Percentiles rank a stretch among this genome's conserved stretches.
Evolutionary conservation across 1,139 yeast genomes (phyloP).

Genomic region (Lipomyces yarrowii): DNA sequence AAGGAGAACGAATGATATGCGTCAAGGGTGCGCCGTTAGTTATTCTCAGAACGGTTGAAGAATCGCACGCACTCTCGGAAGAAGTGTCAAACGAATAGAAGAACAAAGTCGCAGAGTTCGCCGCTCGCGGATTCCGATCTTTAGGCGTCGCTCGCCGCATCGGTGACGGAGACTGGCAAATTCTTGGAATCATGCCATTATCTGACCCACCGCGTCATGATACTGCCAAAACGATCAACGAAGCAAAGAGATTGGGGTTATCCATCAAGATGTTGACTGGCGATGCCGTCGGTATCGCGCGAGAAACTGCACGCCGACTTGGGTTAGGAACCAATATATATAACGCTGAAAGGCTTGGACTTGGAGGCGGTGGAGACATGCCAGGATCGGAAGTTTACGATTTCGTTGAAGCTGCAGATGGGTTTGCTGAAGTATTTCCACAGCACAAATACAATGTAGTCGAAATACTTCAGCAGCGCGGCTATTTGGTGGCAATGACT

Average conservation of each 20-base stretch:
- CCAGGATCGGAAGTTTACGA: constrained; percentile 73
- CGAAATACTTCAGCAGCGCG: constrained; percentile 72
- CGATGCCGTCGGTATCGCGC: constrained; percentile 74
- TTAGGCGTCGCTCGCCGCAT: constrained; percentile 73
- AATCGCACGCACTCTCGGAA: constrained; percentile 66
- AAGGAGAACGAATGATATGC: constrained; percentile 65
- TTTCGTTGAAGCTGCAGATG: constrained; percentile 76
- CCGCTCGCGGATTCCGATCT: constrained; percentile 71
- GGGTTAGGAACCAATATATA: constrained; percentile 70
- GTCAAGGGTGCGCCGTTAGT: constrained; percentile 73
- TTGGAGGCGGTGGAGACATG: constrained; percentile 72
- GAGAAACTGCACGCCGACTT: constrained; percentile 69
- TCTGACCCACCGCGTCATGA: constrained; percentile 75
- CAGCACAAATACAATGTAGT: constrained; percentile 79
- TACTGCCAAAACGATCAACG: constrained; percentile 66
- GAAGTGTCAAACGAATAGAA: constrained; percentile 64
- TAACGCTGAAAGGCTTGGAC: constrained; percentile 70
- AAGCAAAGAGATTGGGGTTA: constrained; percentile 65
- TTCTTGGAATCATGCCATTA: constrained; percentile 71
- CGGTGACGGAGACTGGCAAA: constrained; percentile 72
- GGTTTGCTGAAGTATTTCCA: constrained; percentile 80
- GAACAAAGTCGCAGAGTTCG: constrained; percentile 70
- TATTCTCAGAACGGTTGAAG: constrained; percentile 68
- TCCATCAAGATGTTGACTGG: constrained; percentile 72
- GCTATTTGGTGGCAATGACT: constrained; percentile 78